These are phyloP conservation scores for Aspergillus texensis DNA, from an alignment of 2,329 filamentous ascomycete genomes.

Conservation along the genomic window DNA sequence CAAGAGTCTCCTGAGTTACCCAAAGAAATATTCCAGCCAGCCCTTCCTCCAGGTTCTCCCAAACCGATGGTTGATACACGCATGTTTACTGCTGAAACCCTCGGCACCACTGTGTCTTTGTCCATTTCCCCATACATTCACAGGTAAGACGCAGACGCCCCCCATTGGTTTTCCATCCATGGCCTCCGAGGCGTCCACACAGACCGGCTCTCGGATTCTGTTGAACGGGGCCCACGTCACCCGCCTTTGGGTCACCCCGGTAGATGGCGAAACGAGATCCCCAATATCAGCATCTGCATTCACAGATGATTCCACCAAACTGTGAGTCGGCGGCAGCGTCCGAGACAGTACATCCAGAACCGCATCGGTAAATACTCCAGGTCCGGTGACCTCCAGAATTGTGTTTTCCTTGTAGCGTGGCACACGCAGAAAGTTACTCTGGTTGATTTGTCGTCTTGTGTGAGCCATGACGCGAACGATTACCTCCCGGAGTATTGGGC, in stretches of 20 bases:
- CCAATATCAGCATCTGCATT: slow-evolving; percentile 25
- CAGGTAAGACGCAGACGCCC: slow-evolving; percentile 83
- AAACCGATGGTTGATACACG: slow-evolving; percentile 40
- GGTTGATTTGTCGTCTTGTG: slow-evolving; percentile 28
- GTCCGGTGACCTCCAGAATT: slow-evolving; percentile 36
- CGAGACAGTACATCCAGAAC: slow-evolving; percentile 34
- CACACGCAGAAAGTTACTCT: slow-evolving; percentile 15
- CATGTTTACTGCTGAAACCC: slow-evolving; percentile 28
- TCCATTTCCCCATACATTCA: slow-evolving; percentile 60
- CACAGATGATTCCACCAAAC: slow-evolving; percentile 27
- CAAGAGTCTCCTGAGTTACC: slow-evolving; percentile 12
- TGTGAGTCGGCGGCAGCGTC: slow-evolving; percentile 30
- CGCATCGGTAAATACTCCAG: slow-evolving; percentile 38
- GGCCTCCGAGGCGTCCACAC: slow-evolving; percentile 27
- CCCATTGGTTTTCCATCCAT: slow-evolving; percentile 63
- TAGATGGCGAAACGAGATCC: slow-evolving; percentile 19
- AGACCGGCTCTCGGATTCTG: slow-evolving; percentile 27
- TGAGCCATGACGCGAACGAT: slow-evolving; percentile 37
- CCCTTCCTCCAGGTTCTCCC: slow-evolving; percentile 36
- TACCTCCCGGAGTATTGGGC: slow-evolving; percentile 33
- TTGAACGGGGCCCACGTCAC: slow-evolving; percentile 42
- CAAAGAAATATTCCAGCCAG: slow-evolving; percentile 34
- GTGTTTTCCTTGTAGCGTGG: slow-evolving; percentile 29
- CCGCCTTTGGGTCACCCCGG: slow-evolving; percentile 18
- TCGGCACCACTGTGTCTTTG: slow-evolving; percentile 37